These are phyloP conservation scores for Mycena albidolilacea DNA, from an alignment of 768 basidiomycete genomes.

Conservation along the genomic window DNA sequence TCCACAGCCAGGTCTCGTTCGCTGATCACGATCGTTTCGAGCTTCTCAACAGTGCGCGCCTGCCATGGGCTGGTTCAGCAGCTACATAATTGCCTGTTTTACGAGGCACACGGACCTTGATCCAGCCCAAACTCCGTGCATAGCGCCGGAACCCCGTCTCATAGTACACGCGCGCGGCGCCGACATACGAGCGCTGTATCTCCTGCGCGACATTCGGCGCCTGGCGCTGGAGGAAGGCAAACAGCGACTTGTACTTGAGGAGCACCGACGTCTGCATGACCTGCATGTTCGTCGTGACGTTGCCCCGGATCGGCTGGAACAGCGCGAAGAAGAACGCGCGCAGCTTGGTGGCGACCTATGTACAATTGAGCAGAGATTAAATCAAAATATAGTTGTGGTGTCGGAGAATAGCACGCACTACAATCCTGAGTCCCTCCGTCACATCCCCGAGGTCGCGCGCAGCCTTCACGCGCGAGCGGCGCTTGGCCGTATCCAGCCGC, in stretches of 20 bases:
- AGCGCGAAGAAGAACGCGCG: conserved; percentile 88
- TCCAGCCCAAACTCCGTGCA: conserved; percentile 81
- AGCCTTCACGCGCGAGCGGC: conserved; percentile 88
- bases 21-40: conserved; percentile 70
- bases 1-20: conserved; percentile 61
- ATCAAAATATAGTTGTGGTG: neutral
- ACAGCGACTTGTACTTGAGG: conserved; percentile 86
- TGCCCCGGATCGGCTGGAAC: conserved; percentile 85
- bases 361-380: neutral
- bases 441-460: conserved; percentile 88
- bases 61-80: conserved; percentile 46
- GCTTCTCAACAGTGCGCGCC: conserved; percentile 79
- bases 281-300: conserved; percentile 93
- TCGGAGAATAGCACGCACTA: conserved; percentile 64
- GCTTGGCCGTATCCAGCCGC: conserved; percentile 75
- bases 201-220: conserved; percentile 87
- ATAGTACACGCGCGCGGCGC: conserved; percentile 89
- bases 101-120: conserved; percentile 70
- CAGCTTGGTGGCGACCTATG: conserved; percentile 90
- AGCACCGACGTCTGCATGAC: conserved; percentile 91
- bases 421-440: conserved; percentile 89
- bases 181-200: conserved; percentile 88
- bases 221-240: conserved; percentile 87
- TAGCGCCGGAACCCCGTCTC: conserved; percentile 97
- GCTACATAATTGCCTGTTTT: neutral